Conservation (phyloP, 2,329 filamentous ascomycete genomes). For the Aspergillus neotritici region DNA sequence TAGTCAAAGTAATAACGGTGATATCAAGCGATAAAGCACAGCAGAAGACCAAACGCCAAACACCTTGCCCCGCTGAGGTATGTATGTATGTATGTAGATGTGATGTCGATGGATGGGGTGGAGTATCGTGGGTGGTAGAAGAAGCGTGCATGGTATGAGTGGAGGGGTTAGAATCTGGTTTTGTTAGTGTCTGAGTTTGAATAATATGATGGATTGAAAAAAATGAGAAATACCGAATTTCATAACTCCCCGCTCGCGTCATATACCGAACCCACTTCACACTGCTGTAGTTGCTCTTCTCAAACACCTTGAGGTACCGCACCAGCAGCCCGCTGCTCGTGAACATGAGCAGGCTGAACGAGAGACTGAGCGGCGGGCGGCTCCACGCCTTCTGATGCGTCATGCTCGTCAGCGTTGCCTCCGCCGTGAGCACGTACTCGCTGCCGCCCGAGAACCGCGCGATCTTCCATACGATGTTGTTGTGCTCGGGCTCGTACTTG, state of each 20-base stretch:
- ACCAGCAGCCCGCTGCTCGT: conserved; percentile 90
- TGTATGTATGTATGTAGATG: not conserved
- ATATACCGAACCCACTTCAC: conserved; percentile 99
- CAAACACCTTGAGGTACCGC: conserved; percentile 95
- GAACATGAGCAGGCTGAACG: conserved; percentile 95
- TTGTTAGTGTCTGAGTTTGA: conserved; percentile 5
- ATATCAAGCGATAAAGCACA: too few relatives aligned
- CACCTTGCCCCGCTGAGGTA: too few relatives aligned
- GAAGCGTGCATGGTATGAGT: too few relatives aligned
- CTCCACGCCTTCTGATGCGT: conserved; percentile 98
- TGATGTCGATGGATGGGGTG: conserved; percentile 5
- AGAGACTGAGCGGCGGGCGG: conserved; percentile 82
- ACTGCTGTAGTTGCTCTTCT: conserved; percentile 97
- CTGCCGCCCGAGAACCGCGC: conserved; percentile 96
- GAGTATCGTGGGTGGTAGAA: too few relatives aligned
- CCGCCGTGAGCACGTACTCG: conserved; percentile 90
- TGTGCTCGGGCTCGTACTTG: conserved; percentile 96
- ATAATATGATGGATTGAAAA: not conserved
- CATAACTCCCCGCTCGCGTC: conserved; percentile 95
- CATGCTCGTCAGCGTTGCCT: conserved; percentile 91
- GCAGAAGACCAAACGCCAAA: too few relatives aligned
- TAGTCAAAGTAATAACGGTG: too few relatives aligned
- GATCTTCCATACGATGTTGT: conserved; percentile 99
- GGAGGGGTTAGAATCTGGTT: conserved; percentile 14
- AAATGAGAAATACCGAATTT: conserved; percentile 64